Evolutionary conservation across 495 filamentous ascomycete species (phyloP).

Genomic region (Hypoxylon fragiforme): DNA sequence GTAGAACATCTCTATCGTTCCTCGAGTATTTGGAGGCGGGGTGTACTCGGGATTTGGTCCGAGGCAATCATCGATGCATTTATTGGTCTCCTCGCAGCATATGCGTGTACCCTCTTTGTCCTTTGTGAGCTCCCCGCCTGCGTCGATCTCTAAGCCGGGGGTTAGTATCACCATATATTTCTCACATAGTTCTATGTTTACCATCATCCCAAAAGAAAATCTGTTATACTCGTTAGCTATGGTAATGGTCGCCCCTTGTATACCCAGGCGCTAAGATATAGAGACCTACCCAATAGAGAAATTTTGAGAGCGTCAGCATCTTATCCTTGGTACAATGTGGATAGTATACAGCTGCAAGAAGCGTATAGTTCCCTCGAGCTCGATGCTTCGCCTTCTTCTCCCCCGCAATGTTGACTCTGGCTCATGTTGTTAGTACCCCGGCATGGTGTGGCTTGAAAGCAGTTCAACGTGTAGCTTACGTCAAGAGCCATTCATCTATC

Average conservation of each 20-base stretch:
- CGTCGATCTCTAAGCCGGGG: conserved; percentile 25
- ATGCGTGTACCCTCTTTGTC: conserved; percentile 27
- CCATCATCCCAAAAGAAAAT: conserved; percentile 39
- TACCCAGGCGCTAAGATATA: background rate
- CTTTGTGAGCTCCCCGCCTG: conserved; percentile 33
- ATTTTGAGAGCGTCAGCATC: conserved; percentile 29
- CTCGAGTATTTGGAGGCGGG: conserved; percentile 22
- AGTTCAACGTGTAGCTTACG: conserved; percentile 8
- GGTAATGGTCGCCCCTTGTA: background rate
- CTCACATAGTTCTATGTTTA: background rate
- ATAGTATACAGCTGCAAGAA: conserved; percentile 32
- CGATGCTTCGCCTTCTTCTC: conserved; percentile 37
- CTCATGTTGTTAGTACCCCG: background rate
- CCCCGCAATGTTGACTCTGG: conserved; percentile 29
- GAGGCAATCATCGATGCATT: conserved; percentile 32
- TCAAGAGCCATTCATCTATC: conserved; percentile 35
- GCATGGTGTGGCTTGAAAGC: background rate
- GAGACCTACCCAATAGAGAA: conserved; percentile 33
- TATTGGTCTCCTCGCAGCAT: conserved; percentile 32
- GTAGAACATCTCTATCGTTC: conserved; percentile 33
- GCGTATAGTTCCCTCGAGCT: conserved; percentile 29
- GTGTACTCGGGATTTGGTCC: conserved; percentile 31
- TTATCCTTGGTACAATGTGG: conserved; percentile 36
- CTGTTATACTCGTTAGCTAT: background rate
- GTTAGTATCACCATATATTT: background rate